Base-by-base conservation (phyloP, 169 alveolate genomes). In the Blepharisma undulans region DNA sequence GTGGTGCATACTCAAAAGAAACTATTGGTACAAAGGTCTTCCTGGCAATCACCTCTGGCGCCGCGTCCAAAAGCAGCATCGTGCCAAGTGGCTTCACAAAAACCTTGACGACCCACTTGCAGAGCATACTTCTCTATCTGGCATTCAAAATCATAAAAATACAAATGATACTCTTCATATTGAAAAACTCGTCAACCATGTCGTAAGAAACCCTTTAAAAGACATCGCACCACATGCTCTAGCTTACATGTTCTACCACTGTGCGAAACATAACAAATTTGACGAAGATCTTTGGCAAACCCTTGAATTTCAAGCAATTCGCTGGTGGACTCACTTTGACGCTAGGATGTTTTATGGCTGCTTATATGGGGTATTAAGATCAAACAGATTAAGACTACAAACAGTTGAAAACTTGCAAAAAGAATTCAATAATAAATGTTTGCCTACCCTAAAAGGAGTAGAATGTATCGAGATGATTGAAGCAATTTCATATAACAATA, bases 171-270 rank as follows among this genome's bases (percentile, higher is more conserved):
- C 66, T 5, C 66, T 5, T 48, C 89, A 72, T 60, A 33, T 82
- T 36, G 74, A 34, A 2, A 82, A 22, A 21, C 22, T 48, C 60
- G 29, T 82, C 6, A 60, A 82, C 18, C 10, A 48, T 14, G 22
- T 82, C 18, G 0, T 25, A 34, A 21, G 18, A 27, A 82, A 82
- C 7, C 89, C 72, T 22, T n/a, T 19, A 21, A 0, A 18, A 0
- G 77, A 60, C 10, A 19, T 82, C 36, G 29, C 89, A 4, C 29
- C 78, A 32, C 71, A 22, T 12, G 36, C 89, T 36, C 6, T 59
- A 22, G 72, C 89, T 82, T 82, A 82, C 76, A 22, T 82, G 77
- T 21, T 27, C 7, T 82, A 82, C 76, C 72, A 82, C 10, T 72
- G 76, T 82, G 74, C 89, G 16, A 36, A 36, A 74, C 5, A 1